Base-by-base conservation (phyloP, 2,329 filamentous ascomycete genomes). In the Xylariaceae sp. region DNA sequence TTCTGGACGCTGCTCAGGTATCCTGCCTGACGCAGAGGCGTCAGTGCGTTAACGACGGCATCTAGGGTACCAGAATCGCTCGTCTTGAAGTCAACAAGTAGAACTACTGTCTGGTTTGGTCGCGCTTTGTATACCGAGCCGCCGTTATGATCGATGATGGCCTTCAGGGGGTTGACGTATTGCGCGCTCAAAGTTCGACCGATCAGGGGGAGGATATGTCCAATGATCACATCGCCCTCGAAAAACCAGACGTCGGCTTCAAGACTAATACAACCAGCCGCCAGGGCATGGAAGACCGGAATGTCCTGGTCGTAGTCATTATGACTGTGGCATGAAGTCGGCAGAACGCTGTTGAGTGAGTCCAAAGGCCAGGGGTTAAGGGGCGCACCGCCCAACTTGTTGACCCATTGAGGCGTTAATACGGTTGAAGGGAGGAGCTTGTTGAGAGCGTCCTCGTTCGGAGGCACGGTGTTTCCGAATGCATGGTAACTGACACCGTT, bases 1-100 rank as follows among this genome's bases (percentile, higher is more conserved):
- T 55, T 57, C 13, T 67, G 65, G 15, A 67, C 54, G 37, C 59
- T 53, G 53, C 65, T 69, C n/a, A 71, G 65, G 56, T 71, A 71
- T 34, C 67, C 68, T 2, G 62, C 67, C 51, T 70, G 64, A 8
- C 68, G 68, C n/a, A 71, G 64, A 10, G 68, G 69, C 7, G 69
- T 59, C 13, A 71, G 57, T 4, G 68, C 66, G 10, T 60, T 60
- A 35, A 69, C 67, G 7, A 71, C 68, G 4, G 65, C 66, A 45
- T 71, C 68, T 4, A 71, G 61, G 1, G 68, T 71, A 6, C 53
- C 57, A 8, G 47, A 51, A 49, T 63, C 61, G 23, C 60, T 65
- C 0, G 66, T 70, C 64, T 71, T 71, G 62, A 71, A 71, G 56
- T 71, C 68, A 23, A 71, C 64, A 4, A 71, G 66, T 30, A 71